phyloP scores from a whole-genome alignment of 768 basidiomycete genomes.

The Boletus insuetus region DNA sequence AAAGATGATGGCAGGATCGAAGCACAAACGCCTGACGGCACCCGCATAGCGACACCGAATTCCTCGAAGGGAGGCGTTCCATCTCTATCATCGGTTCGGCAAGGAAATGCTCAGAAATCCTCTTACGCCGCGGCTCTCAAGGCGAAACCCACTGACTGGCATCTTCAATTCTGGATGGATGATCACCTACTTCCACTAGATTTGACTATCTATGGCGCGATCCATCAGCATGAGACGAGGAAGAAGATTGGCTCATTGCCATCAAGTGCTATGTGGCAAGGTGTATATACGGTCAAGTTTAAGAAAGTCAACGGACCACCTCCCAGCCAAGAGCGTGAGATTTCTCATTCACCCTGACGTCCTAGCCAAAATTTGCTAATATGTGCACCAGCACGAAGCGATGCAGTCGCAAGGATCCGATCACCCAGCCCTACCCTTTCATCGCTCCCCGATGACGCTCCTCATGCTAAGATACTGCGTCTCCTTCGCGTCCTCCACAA shows the following conservation, averaged over 20 bases:
- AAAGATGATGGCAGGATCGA: conserved; percentile 90
- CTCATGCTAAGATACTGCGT: conserved; percentile 87
- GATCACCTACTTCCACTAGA: conserved; percentile 81
- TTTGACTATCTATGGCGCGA: conserved; percentile 93
- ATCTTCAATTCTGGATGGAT: conserved; percentile 93
- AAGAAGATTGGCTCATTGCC: conserved; percentile 65
- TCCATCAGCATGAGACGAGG: conserved; percentile 86
- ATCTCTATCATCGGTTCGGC: conserved; percentile 32
- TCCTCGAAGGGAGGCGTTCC: conserved; percentile 46
- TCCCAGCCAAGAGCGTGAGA: conserved; percentile 59
- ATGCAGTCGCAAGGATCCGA: conserved; percentile 48
- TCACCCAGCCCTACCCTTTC: conserved; percentile 68
- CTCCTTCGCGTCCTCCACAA: conserved; percentile 85
- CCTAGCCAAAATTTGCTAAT: conserved; percentile 1
- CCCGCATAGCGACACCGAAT: conserved; percentile 86
- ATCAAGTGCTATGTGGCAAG: conserved; percentile 81
- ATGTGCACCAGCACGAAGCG: conserved; percentile 32
- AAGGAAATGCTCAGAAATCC: conserved; percentile 38
- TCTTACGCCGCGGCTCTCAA: conserved; percentile 96
- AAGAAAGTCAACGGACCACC: conserved; percentile 87
- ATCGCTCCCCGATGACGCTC: conserved; percentile 79
- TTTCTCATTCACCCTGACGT: not conserved
- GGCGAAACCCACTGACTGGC: conserved; percentile 92
- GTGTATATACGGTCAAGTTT: conserved; percentile 88
- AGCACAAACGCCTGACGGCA: conserved; percentile 96